These are phyloP conservation scores for Diaporthe sp. DNA, from an alignment of 2,329 filamentous ascomycete genomes.

Conservation along the genomic window DNA sequence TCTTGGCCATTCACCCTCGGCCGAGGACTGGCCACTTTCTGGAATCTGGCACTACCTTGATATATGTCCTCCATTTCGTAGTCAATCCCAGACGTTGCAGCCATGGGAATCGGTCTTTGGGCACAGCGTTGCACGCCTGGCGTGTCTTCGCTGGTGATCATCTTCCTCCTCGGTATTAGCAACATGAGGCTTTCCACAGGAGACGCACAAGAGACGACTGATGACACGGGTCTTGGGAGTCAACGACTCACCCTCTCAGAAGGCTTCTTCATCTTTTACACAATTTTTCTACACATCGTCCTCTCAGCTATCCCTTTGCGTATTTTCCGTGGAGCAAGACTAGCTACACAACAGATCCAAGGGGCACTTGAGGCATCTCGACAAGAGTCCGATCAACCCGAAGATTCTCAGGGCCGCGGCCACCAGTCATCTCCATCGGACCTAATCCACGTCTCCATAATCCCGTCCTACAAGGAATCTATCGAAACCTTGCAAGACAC, in stretches of 20 bases:
- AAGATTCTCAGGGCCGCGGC: not conserved
- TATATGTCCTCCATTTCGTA: not conserved
- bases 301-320: conserved; percentile 5
- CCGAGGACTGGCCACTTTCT: not conserved
- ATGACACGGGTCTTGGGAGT: not conserved
- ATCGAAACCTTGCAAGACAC: conserved; percentile 12
- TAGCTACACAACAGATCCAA: conserved; percentile 20
- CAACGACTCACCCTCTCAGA: conserved; percentile 4
- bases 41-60: not conserved
- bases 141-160: conserved; percentile 3
- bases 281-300: conserved; percentile 1
- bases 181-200: too few relatives aligned
- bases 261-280: conserved; percentile 21
- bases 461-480: conserved; percentile 29
- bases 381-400: not conserved
- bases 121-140: conserved; percentile 23
- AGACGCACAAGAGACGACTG: not conserved
- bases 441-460: not conserved
- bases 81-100: not conserved
- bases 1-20: not conserved
- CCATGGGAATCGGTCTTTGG: not conserved
- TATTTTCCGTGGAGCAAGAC: conserved; percentile 16
- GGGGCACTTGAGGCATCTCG: not conserved
- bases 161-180: not conserved
- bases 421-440: not conserved